Conservation (phyloP, 2,329 filamentous ascomycete genomes). For the Talaromyces sp. region DNA sequence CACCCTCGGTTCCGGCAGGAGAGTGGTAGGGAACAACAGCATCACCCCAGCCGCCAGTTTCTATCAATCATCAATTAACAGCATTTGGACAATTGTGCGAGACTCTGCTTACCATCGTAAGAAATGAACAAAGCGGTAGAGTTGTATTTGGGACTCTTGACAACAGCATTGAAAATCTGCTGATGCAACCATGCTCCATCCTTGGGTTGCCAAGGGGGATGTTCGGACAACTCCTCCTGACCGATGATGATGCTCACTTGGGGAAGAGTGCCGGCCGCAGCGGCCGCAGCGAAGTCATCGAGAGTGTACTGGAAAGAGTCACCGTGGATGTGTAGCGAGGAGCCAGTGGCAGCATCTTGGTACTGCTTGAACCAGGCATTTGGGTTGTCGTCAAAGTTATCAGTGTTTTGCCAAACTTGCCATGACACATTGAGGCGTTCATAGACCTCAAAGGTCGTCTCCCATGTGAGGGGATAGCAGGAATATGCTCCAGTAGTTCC, state of each 20-base stretch:
- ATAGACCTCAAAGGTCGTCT: constrained; percentile 50
- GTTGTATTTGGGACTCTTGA: constrained; percentile 49
- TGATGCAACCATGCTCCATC: constrained; percentile 57
- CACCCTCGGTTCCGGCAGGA: constrained; percentile 48
- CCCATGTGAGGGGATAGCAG: constrained; percentile 56
- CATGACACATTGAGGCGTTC: constrained; percentile 50
- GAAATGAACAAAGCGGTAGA: constrained; percentile 41
- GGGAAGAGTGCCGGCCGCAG: constrained; percentile 51
- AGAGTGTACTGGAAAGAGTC: constrained; percentile 47
- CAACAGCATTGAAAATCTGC: constrained; percentile 52
- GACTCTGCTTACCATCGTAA: constrained; percentile 39
- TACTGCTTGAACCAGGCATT: constrained; percentile 54
- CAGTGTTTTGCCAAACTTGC: constrained; percentile 50
- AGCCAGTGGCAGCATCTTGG: constrained; percentile 43
- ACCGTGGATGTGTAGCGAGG: constrained; percentile 46
- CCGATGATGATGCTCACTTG: constrained; percentile 51
- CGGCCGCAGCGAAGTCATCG: constrained; percentile 50
- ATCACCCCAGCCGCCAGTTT: constrained; percentile 56
- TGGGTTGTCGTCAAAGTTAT: constrained; percentile 56
- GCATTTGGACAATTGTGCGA: not conserved
- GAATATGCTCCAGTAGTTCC: constrained; percentile 27
- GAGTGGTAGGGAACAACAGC: constrained; percentile 54
- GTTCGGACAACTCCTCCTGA: constrained; percentile 52
- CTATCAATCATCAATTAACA: constrained; percentile 24
- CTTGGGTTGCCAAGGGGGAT: constrained; percentile 52